Conservation (phyloP, 768 basidiomycete species). For the Cystobasidiopsis lactophilus region DNA sequence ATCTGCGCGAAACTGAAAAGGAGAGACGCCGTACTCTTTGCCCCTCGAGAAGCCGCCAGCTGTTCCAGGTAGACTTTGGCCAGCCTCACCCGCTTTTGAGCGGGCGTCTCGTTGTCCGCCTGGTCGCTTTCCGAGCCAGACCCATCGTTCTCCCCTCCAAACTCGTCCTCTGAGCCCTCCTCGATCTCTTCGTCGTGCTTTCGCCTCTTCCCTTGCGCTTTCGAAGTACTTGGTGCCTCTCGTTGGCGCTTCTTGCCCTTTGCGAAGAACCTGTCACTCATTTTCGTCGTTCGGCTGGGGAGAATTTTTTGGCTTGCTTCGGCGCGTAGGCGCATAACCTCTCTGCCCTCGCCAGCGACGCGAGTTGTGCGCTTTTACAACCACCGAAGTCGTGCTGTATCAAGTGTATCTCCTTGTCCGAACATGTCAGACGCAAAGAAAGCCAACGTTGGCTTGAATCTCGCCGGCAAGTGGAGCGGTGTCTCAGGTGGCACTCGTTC, state of each 20-base stretch:
- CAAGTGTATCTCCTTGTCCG: too few relatives aligned
- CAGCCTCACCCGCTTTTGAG: conserved; percentile 71
- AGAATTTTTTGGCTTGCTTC: too few relatives aligned
- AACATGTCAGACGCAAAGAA: conserved; percentile 11
- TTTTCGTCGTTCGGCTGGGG: too few relatives aligned
- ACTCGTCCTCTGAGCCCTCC: not conserved
- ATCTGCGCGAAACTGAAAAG: too few relatives aligned
- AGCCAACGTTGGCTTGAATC: conserved; percentile 14
- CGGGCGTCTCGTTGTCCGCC: conserved; percentile 70
- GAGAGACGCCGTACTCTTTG: too few relatives aligned
- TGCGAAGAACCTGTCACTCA: too few relatives aligned
- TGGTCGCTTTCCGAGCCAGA: conserved; percentile 26
- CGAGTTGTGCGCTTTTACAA: too few relatives aligned
- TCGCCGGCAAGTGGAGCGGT: conserved; percentile 13
- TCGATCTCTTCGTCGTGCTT: conserved; percentile 6
- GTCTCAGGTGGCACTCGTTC: conserved; percentile 9
- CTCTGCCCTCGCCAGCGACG: not conserved
- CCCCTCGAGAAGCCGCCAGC: conserved; percentile 53
- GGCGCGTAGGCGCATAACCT: too few relatives aligned
- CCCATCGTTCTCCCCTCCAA: not conserved
- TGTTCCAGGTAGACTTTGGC: conserved; percentile 75
- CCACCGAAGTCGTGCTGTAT: too few relatives aligned
- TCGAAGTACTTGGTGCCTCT: not conserved
- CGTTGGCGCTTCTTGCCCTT: not conserved
- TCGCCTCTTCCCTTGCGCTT: not conserved